Percentiles rank a stretch among this genome's conserved stretches.
Conservation (phyloP, 441 rosid genomes). For the Isatis lusitanica region DNA sequence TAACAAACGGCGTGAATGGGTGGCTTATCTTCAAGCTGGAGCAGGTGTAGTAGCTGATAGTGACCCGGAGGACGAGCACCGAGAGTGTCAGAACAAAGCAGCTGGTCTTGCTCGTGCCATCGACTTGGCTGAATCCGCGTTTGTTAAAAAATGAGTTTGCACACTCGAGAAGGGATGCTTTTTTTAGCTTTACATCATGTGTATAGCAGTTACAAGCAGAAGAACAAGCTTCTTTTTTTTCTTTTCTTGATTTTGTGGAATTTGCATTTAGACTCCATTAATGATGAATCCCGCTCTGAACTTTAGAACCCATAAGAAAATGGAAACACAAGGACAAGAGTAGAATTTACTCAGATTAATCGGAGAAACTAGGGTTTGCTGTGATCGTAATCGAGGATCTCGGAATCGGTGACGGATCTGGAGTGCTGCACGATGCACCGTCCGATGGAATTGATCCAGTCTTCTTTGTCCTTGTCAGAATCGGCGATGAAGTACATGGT, state of each 20-base stretch:
- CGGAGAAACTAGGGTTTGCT: constrained; percentile 30
- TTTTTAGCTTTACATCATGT: constrained; percentile 11
- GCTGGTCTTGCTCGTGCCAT: constrained; percentile 82
- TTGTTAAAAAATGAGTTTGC: constrained; percentile 38
- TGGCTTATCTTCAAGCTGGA: constrained; percentile 82
- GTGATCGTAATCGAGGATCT: constrained; percentile 65
- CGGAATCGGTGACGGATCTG: constrained; percentile 68
- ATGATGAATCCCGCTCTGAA: constrained; percentile 2
- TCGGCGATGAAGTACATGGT: constrained; percentile 82
- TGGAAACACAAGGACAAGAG: background rate
- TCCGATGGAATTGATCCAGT: constrained; percentile 87
- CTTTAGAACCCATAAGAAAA: background rate
- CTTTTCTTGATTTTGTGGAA: background rate
- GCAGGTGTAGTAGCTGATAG: constrained; percentile 79
- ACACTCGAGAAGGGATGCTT: background rate
- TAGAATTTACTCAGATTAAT: background rate
- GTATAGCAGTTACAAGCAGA: constrained; percentile 20
- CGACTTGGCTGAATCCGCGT: constrained; percentile 75
- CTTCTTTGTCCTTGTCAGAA: constrained; percentile 80
- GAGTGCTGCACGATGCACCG: constrained; percentile 82
- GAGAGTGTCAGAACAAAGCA: constrained; percentile 69
- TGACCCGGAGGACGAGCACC: constrained; percentile 65
- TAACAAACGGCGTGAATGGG: constrained; percentile 62
- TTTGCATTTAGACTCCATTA: constrained; percentile 16
- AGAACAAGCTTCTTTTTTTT: background rate